These are phyloP conservation scores for Apiotrichum gamsii DNA, from an alignment of 1,284 basidiomycete species.

Conservation along the genomic window DNA sequence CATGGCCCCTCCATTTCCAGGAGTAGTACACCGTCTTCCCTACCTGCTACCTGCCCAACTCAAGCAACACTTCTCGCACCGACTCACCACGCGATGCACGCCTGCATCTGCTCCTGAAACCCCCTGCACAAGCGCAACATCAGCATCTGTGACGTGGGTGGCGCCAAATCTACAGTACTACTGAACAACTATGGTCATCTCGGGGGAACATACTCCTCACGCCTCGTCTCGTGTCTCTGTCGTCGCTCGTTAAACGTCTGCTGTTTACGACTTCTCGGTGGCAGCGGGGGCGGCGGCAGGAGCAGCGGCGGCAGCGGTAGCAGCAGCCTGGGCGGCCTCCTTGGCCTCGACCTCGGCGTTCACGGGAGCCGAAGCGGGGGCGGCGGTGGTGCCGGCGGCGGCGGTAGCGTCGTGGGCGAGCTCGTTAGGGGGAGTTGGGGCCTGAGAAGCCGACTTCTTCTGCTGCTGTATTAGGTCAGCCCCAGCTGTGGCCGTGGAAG, in stretches of 20 bases:
- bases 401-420: not conserved
- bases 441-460: conserved; percentile 29
- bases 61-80: too few species aligned
- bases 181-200: too few species aligned
- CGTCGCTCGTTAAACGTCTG: too few species aligned
- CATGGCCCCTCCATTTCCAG: too few species aligned
- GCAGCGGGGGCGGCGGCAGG: not conserved
- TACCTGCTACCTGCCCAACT: too few species aligned
- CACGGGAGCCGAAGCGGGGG: conserved; percentile 14
- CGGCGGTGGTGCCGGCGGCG: conserved; percentile 13
- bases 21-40: too few species aligned
- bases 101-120: too few species aligned
- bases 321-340: conserved; percentile 9
- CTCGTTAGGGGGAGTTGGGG: conserved; percentile 9
- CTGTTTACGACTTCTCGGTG: not conserved
- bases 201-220: too few species aligned
- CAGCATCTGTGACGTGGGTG: not conserved
- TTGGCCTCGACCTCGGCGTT: conserved; percentile 11
- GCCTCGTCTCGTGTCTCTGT: too few species aligned
- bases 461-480: conserved; percentile 25
- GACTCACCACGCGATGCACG: too few species aligned
- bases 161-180: not conserved
- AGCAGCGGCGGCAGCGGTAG: not conserved
- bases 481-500: too few species aligned
- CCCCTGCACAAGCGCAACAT: too few species aligned